Conservation (phyloP, 495 filamentous ascomycete species). For the Talaromyces liani region DNA sequence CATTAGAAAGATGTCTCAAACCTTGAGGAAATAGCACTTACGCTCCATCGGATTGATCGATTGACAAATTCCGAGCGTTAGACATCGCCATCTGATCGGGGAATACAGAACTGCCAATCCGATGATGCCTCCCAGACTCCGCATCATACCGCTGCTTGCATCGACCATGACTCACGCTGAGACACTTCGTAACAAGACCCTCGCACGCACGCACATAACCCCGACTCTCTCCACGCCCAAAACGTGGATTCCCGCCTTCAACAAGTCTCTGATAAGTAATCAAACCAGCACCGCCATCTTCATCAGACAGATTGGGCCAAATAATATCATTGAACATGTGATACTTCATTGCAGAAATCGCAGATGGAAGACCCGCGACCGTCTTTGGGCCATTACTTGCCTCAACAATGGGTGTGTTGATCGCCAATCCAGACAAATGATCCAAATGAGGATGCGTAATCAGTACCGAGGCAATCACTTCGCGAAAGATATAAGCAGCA, state of each 20-base stretch:
- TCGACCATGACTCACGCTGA: slow-evolving; percentile 77
- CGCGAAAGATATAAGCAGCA: slow-evolving; percentile 66
- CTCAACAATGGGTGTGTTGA: slow-evolving; percentile 80
- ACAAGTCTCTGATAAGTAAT: slow-evolving; percentile 83
- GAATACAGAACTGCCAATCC: slow-evolving; percentile 45
- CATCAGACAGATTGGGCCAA: slow-evolving; percentile 95
- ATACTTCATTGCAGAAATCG: slow-evolving; percentile 78
- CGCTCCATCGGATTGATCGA: slow-evolving; percentile 26
- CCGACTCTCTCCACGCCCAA: slow-evolving; percentile 64
- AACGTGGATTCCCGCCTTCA: slow-evolving; percentile 75
- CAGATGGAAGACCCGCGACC: slow-evolving; percentile 74
- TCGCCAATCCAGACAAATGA: slow-evolving; percentile 82
- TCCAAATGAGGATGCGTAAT: slow-evolving; percentile 95
- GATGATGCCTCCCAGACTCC: slow-evolving; percentile 47
- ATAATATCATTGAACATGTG: slow-evolving; percentile 98
- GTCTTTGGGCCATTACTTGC: slow-evolving; percentile 69
- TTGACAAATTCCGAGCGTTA: slow-evolving; percentile 20
- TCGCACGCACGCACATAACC: slow-evolving; percentile 84
- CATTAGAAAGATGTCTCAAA: not conserved
- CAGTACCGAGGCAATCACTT: slow-evolving; percentile 76
- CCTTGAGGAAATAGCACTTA: slow-evolving; percentile 9
- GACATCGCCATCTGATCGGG: slow-evolving; percentile 22
- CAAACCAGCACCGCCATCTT: slow-evolving; percentile 87
- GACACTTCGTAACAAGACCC: slow-evolving; percentile 69
- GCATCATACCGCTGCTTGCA: slow-evolving; percentile 62